These are phyloP conservation scores for Podaxis sp. DNA, from an alignment of 768 basidiomycete species.

Conservation along the genomic window DNA sequence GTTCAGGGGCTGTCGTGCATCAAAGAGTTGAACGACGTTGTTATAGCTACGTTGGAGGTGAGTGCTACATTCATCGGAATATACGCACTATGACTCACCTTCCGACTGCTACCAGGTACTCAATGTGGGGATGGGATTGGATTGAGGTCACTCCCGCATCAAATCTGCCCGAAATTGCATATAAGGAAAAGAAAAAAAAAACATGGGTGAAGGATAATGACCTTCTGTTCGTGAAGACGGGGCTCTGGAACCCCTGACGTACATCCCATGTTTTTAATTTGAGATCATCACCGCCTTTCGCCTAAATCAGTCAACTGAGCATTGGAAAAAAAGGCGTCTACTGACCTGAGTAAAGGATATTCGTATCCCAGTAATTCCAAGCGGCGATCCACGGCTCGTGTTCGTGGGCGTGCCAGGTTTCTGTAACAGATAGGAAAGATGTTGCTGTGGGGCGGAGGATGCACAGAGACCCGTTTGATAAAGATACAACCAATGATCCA, in stretches of 20 bases:
- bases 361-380: constrained; percentile 84
- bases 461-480: constrained; percentile 76
- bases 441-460: constrained; percentile 48
- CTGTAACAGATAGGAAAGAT: constrained; percentile 37
- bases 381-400: constrained; percentile 92
- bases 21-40: constrained; percentile 74
- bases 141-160: constrained; percentile 91
- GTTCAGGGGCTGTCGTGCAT: constrained; percentile 59
- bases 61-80: not conserved
- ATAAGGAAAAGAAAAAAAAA: not conserved
- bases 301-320: not conserved
- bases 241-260: constrained; percentile 52
- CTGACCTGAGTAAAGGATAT: constrained; percentile 88
- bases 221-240: constrained; percentile 74
- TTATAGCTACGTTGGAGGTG: constrained; percentile 61
- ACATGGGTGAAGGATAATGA: constrained; percentile 19
- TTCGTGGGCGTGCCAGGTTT: constrained; percentile 85
- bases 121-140: constrained; percentile 74
- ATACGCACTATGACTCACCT: constrained; percentile 47
- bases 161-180: constrained; percentile 53
- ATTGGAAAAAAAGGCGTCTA: constrained; percentile 19
- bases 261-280: constrained; percentile 90
- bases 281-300: constrained; percentile 86
- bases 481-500: constrained; percentile 69
- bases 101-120: constrained; percentile 86